Evolutionary conservation across 257 asterid species (phyloP), one percentile per base, ranked within the genome.

Genomic region (Salvia splendens): DNA sequence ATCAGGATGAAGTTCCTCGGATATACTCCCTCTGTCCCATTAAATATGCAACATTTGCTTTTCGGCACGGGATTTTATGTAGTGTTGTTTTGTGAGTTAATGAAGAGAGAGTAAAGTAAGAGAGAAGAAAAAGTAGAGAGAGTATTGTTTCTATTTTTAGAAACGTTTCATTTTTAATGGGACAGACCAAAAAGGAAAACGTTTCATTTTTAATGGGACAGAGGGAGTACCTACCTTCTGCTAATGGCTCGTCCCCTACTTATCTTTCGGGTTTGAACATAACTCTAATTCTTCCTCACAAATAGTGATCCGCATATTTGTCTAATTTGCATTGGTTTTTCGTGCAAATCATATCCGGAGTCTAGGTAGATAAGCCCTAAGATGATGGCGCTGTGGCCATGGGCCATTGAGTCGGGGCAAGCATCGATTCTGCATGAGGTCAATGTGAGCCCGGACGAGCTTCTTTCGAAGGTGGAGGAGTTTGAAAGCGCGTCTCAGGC

Each of bases 321-420:
- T 24, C 30, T 24, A 24, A 24, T 24, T 24, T 24, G 30, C 30
- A 24, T 24, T 24, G 30, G 9, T 51, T 51, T 40, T 64, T 47
- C 40, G 61, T 38, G 36, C 36, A 62, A 75, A 53, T 24, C 70
- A 57, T 86, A 72, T 32, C 20, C 77, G 11, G 79, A 64, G 69
- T 46, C 78, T 5, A 78, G 55, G 68, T 71, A 70, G 8, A 67
- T 83, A 15, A 85, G 96, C 84, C 91, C 95, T 10, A 91, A 74
- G 84, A 88, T 86, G 97, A 82, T 64, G 88, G 68, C 84, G 42
- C 73, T 94, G 28, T 91, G 97, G 97, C 77, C 67, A 41, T 76
- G 74, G 6, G 99, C 99, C 4, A 66, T 94, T 12, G 83, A 78
- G 12, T 84, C 88, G 4, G 92, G 97, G 38, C 89, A 77, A 78